Conservation (phyloP, 169 alveolate species). For the Perkinsus olseni region DNA sequence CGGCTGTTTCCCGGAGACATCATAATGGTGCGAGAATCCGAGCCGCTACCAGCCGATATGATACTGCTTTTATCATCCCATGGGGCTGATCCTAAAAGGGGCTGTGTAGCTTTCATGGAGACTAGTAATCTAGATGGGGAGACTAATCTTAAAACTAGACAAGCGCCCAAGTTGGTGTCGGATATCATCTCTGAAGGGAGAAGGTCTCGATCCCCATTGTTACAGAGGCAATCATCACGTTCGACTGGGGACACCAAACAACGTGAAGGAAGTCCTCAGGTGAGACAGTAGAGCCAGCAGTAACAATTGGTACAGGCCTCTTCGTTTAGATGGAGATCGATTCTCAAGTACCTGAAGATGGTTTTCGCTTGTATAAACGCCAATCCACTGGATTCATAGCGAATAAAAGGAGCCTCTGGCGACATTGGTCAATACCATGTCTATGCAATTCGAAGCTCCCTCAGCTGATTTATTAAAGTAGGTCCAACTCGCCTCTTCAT, state of each 20-base stretch:
- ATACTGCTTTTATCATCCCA: slow-evolving; percentile 64
- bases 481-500: background rate
- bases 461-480: background rate
- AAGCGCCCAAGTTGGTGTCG: background rate
- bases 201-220: background rate
- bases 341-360: background rate
- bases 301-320: no score
- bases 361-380: background rate
- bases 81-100: slow-evolving; percentile 42
- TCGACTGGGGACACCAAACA: no score
- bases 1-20: slow-evolving; percentile 76
- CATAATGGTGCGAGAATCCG: slow-evolving; percentile 65
- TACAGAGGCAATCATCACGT: no score
- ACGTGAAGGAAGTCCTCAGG: no score
- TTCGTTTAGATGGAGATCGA: no score
- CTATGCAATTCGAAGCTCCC: background rate
- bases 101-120: slow-evolving; percentile 69
- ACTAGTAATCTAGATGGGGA: slow-evolving; percentile 76
- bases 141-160: slow-evolving; percentile 70
- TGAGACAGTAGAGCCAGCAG: no score
- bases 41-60: slow-evolving; percentile 81
- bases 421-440: background rate
- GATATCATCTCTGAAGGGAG: background rate
- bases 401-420: background rate
- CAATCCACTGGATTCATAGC: background rate